Conservation (phyloP, 129 eudicot genomes). For the Helianthus annuus region DNA sequence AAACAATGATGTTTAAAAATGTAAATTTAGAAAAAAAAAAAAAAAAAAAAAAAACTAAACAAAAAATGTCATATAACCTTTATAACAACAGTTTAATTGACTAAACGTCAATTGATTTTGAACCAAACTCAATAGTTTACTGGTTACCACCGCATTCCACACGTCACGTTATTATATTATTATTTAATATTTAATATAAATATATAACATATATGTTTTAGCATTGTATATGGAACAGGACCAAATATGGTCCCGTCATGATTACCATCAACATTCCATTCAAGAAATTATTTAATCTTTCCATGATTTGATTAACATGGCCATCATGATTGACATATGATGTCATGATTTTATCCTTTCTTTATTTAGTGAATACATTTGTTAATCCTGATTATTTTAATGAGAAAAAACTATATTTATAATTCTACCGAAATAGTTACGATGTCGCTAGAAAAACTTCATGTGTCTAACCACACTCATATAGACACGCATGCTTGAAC, state of each 20-base stretch:
- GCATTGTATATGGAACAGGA: background rate
- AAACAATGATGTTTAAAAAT: no score
- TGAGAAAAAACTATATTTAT: no score
- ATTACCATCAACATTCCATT: conserved; percentile 34
- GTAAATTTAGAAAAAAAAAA: no score
- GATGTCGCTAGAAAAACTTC: no score
- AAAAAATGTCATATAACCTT: background rate
- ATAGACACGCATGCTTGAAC: no score
- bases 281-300: conserved; percentile 24
- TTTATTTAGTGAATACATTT: background rate
- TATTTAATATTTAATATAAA: no score
- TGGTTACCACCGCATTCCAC: no score
- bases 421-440: no score
- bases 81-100: background rate
- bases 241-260: conserved; percentile 26
- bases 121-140: no score
- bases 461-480: no score
- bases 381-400: no score
- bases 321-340: conserved; percentile 23
- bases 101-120: background rate
- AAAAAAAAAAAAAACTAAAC: background rate
- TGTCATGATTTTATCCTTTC: background rate
- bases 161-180: no score
- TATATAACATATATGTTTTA: background rate
- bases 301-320: conserved; percentile 25